Evolutionary conservation across 1,139 yeast genomes (phyloP).

Genomic region (Suhomyces anneliseae): DNA sequence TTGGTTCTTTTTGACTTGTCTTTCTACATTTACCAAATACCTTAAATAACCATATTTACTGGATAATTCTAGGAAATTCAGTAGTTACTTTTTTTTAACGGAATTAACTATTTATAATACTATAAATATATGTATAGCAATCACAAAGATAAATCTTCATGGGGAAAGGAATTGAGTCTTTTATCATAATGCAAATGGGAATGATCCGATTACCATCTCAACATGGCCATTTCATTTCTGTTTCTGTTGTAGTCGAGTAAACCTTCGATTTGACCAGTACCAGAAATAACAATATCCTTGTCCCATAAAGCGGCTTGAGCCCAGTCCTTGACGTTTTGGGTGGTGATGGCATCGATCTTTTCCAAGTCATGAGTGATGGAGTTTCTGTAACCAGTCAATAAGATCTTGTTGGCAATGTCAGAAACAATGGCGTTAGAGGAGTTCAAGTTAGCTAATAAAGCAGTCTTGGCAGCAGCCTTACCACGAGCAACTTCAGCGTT

Average conservation of each 20-base stretch:
- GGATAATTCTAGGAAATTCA: no score
- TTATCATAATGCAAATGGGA: constrained; percentile 7
- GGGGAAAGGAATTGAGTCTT: constrained; percentile 2
- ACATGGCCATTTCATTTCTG: constrained; percentile 85
- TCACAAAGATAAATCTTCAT: not conserved
- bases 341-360: constrained; percentile 62
- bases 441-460: constrained; percentile 48
- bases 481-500: constrained; percentile 80
- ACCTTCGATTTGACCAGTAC: constrained; percentile 82
- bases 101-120: constrained; percentile 7
- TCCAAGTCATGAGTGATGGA: constrained; percentile 60
- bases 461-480: constrained; percentile 66
- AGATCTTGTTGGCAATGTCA: constrained; percentile 59
- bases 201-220: constrained; percentile 55
- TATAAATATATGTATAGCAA: constrained; percentile 10
- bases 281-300: constrained; percentile 78
- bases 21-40: no score
- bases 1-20: no score
- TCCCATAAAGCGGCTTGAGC: constrained; percentile 77
- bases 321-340: constrained; percentile 66
- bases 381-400: constrained; percentile 61
- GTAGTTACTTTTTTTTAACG: not conserved
- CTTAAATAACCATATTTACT: no score
- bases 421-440: constrained; percentile 53
- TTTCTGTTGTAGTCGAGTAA: constrained; percentile 80